Conservation (phyloP, 805 yeast genomes). For the Candida incommunis region DNA sequence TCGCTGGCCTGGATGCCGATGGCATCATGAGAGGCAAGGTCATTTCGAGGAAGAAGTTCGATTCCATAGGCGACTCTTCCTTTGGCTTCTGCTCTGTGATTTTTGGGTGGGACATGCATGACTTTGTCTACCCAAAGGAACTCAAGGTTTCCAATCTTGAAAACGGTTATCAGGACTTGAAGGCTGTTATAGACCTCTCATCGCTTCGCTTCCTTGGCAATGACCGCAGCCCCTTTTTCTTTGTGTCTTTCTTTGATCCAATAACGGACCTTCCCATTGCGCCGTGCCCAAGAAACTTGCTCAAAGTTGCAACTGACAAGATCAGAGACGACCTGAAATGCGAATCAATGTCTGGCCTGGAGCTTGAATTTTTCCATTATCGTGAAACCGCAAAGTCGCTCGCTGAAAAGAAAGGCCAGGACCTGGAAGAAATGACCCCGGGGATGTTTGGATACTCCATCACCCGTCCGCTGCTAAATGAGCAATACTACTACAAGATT, state of each 20-base stretch:
- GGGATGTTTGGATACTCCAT: conserved; percentile 25
- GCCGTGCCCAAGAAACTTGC: conserved; percentile 20
- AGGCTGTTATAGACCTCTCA: conserved; percentile 15
- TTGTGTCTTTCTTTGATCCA: conserved; percentile 15
- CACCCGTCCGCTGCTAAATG: conserved; percentile 18
- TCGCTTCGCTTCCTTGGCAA: conserved; percentile 15
- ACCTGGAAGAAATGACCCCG: conserved; percentile 17
- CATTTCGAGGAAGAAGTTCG: conserved; percentile 18
- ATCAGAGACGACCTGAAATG: not conserved
- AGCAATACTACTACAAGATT: conserved; percentile 17
- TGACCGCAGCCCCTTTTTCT: conserved; percentile 16
- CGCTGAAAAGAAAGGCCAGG: conserved; percentile 10
- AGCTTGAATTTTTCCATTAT: conserved; percentile 21
- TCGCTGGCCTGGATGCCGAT: conserved; percentile 23
- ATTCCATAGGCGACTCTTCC: conserved; percentile 11
- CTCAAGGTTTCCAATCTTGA: conserved; percentile 15
- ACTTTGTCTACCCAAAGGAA: conserved; percentile 15
- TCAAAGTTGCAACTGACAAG: conserved; percentile 4
- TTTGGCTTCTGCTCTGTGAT: conserved; percentile 23
- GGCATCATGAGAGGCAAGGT: conserved; percentile 23
- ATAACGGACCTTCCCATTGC: conserved; percentile 13
- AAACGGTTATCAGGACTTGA: conserved; percentile 19
- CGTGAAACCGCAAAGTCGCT: conserved; percentile 14
- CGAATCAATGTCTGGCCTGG: conserved; percentile 17
- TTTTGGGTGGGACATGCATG: conserved; percentile 25